Base-by-base conservation (phyloP, 192 early-diverging fungal genomes). In the Polychytrium aggregatum region DNA sequence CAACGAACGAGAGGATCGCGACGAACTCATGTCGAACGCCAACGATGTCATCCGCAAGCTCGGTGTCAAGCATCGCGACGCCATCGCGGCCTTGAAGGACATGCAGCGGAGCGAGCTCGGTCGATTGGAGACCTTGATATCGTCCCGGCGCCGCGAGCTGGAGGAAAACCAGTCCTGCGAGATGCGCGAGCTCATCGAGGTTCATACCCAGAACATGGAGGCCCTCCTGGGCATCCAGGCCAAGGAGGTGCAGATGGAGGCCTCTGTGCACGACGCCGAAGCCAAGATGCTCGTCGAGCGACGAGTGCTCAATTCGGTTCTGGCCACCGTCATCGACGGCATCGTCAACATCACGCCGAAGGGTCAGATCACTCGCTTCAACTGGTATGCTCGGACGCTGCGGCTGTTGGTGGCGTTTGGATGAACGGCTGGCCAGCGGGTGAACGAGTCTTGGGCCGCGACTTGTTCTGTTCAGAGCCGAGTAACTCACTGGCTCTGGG, bases 171-270 rank as follows among this genome's bases (percentile, higher is more conserved):
- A 68, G 16, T 48, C 53, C 33, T 14, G 14, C 0, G 55, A 62
- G 42, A 3, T 65, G 10, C 27, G 44, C 18, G 41, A 65, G 3
- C 17, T 58, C 0, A 30, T 22, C 20, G 42, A 42, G 13, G 44
- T 42, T n/a, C 31, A 33, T 11, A 33, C 6, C 31, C 6, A 33
- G 31, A 11, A 33, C 6, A 11, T 33, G 6, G 31, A 33, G 11
- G 6, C 56, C 2, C 13, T 58, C 1, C 20, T 29, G 29, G 47
- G 35, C 22, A 36, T 47, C 14, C 67, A 69, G 31, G 59, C 61
- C 10, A 56, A 59, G 40, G 67, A 69, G 44, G 50, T 65, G 28
- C 41, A 38, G 41, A 69, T 69, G 62, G 67, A 69, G 52, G 54
- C 49, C 25, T 24, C 33, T 16, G 48, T 69, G 20, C 63, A 62